phyloP scores from a whole-genome alignment of 176 grass and related monocot genomes.

The Sorghum bicolor region DNA sequence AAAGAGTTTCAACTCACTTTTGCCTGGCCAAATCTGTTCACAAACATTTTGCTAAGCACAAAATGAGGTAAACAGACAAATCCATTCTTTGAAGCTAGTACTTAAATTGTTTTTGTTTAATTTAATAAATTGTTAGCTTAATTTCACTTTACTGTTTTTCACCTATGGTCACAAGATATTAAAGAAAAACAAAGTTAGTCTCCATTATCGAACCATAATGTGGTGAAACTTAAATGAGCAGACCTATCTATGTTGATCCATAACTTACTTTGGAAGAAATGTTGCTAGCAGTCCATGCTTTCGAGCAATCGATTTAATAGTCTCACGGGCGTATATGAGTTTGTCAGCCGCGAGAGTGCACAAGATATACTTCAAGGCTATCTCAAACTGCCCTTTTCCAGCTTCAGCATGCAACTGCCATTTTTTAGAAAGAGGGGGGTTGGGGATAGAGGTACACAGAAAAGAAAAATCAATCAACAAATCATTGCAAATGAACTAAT shows the following conservation, averaged over 20 bases:
- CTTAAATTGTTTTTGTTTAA: background rate
- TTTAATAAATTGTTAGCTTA: background rate
- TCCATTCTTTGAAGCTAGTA: background rate
- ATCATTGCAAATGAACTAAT: constrained; percentile 17
- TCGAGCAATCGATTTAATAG: constrained; percentile 80
- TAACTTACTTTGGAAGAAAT: constrained; percentile 92
- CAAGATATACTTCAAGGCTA: constrained; percentile 75
- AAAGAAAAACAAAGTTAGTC: background rate
- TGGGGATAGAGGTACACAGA: background rate
- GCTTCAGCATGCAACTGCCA: constrained; percentile 85
- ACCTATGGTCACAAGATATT: constrained; percentile 6
- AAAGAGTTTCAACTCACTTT: background rate
- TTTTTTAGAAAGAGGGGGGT: background rate
- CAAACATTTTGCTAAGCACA: background rate
- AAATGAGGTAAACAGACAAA: background rate
- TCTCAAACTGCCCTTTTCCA: constrained; percentile 91
- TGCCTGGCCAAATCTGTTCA: background rate
- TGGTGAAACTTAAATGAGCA: constrained; percentile 17
- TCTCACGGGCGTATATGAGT: constrained; percentile 86
- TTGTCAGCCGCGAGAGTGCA: constrained; percentile 92
- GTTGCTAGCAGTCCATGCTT: constrained; percentile 81
- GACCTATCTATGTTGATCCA: background rate
- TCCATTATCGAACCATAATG: background rate
- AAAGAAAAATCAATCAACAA: constrained; percentile 7
- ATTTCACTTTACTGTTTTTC: background rate